These are phyloP conservation scores for Oehlia diaphana DNA, from an alignment of 192 early-diverging fungal species.

Conservation along the genomic window DNA sequence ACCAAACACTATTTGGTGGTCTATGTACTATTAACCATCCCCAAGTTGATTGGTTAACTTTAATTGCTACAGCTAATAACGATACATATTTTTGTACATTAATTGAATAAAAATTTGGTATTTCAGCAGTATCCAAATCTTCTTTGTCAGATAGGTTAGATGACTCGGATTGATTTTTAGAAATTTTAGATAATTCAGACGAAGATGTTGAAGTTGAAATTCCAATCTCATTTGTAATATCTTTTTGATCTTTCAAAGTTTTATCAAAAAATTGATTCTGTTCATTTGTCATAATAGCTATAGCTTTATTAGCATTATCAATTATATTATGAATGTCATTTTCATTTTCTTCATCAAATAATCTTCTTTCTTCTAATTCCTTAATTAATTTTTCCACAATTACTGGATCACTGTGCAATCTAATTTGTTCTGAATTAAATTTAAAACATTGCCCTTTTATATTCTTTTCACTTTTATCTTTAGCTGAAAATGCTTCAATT, in stretches of 20 bases:
- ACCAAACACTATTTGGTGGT: slow-evolving; percentile 34
- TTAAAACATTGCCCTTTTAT: not conserved
- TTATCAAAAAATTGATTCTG: too few relatives aligned
- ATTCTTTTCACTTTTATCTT: not conserved
- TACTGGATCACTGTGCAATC: not conserved
- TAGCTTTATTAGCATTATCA: not conserved
- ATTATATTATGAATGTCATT: not conserved
- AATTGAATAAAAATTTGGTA: not conserved
- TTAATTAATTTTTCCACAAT: not conserved
- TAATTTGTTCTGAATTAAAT: not conserved
- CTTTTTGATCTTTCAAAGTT: too few relatives aligned
- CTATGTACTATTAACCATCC: slow-evolving; percentile 39
- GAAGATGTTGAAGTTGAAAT: too few relatives aligned
- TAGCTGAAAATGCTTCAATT: not conserved
- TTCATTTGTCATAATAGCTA: not conserved
- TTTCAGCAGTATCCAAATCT: not conserved
- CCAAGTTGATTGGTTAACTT: slow-evolving; percentile 37
- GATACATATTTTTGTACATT: slow-evolving; percentile 32
- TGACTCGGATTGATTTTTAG: too few relatives aligned
- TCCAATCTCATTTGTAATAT: too few relatives aligned
- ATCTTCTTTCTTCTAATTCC: not conserved
- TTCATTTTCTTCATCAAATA: not conserved
- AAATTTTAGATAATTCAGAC: too few relatives aligned
- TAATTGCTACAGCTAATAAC: slow-evolving; percentile 35
- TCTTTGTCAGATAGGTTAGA: not conserved